phyloP scores from a whole-genome alignment of 352 stramenopile species.

The Phytophthora crassamura region DNA sequence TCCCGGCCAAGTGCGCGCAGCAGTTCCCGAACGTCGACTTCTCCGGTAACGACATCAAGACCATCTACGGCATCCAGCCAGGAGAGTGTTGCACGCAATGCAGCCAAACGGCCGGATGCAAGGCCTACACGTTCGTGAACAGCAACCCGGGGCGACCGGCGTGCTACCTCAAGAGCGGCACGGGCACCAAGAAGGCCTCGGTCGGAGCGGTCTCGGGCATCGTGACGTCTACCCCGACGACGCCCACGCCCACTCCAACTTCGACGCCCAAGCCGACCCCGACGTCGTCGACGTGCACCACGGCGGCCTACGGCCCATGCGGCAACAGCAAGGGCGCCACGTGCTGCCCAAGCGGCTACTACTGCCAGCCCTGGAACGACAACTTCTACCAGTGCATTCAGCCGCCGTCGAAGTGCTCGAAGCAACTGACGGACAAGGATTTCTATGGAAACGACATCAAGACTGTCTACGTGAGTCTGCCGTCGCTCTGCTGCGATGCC shows the following conservation, averaged over 20 bases:
- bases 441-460: conserved; percentile 52
- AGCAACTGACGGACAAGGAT: conserved; percentile 39
- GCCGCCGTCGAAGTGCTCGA: conserved; percentile 33
- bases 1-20: conserved; percentile 38
- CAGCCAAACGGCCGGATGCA: conserved; percentile 16
- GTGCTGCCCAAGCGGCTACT: conserved; percentile 37
- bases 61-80: conserved; percentile 25
- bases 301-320: conserved; percentile 21
- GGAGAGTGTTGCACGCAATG: conserved; percentile 27
- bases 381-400: conserved; percentile 46
- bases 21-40: conserved; percentile 50
- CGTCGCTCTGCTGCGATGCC: conserved; percentile 48
- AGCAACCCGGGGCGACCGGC: conserved; percentile 31
- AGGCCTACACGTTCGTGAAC: conserved; percentile 36
- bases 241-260: too few relatives aligned
- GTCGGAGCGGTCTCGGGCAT: conserved; percentile 18
- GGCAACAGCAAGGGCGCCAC: conserved; percentile 30
- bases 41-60: conserved; percentile 50
- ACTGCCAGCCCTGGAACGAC: conserved; percentile 53
- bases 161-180: conserved; percentile 39
- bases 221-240: conserved; percentile 24
- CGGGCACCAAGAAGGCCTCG: too few relatives aligned
- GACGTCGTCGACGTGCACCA: conserved; percentile 28
- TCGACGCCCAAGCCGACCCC: conserved; percentile 26
- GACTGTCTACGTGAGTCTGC: conserved; percentile 46